Evolutionary conservation across 495 filamentous ascomycete genomes (phyloP).

Genomic region (Hypoxylon fragiforme): DNA sequence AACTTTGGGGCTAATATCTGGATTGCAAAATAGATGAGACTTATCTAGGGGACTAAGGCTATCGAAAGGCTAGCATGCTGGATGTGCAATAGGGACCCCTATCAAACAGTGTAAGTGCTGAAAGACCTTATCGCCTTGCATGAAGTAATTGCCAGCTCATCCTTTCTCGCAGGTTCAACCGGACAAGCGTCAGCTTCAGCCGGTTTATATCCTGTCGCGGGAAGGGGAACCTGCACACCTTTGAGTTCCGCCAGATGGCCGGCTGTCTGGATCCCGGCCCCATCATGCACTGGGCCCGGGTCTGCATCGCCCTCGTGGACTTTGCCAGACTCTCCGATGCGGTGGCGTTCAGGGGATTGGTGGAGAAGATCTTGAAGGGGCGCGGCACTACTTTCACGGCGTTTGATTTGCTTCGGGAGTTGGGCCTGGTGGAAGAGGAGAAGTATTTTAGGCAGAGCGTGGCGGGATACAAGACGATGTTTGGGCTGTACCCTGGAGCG

Average conservation of each 20-base stretch:
- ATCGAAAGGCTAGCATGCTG: conserved; percentile 13
- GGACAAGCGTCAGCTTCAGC: conserved; percentile 19
- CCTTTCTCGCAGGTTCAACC: neutral
- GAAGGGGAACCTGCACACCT: conserved; percentile 27
- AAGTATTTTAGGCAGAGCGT: conserved; percentile 6
- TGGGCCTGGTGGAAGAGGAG: conserved; percentile 7
- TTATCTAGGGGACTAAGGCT: conserved; percentile 18
- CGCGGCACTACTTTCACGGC: conserved; percentile 1
- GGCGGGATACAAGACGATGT: neutral
- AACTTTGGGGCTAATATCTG: neutral
- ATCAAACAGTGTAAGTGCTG: neutral
- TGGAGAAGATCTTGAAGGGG: neutral
- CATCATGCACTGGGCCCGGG: conserved; percentile 26
- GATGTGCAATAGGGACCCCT: conserved; percentile 1
- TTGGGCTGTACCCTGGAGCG: neutral
- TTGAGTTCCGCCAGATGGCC: conserved; percentile 35
- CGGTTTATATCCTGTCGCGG: conserved; percentile 20
- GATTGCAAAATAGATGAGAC: conserved; percentile 8
- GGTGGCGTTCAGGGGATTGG: neutral
- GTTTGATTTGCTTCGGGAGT: conserved; percentile 10
- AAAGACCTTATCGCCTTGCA: neutral
- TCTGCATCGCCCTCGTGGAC: conserved; percentile 22
- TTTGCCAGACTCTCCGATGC: conserved; percentile 26
- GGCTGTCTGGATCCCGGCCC: conserved; percentile 24
- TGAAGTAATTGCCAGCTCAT: neutral